These are phyloP conservation scores for Nidula microcarpa DNA, from an alignment of 768 basidiomycete genomes.

Conservation along the genomic window DNA sequence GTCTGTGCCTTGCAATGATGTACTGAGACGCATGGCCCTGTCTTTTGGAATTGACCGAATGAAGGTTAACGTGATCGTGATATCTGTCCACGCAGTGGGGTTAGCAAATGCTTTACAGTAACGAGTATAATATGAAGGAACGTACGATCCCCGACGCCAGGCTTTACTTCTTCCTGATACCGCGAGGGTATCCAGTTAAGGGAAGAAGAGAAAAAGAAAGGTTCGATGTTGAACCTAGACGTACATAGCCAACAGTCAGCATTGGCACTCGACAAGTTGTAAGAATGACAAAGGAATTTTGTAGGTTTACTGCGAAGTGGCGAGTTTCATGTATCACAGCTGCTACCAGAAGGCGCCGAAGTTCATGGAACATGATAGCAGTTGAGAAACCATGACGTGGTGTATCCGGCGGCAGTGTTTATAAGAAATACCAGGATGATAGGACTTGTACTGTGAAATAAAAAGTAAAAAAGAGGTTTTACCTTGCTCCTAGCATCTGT, in stretches of 20 bases:
- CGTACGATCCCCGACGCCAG: slow-evolving; percentile 50
- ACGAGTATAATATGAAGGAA: neutral
- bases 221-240: slow-evolving; percentile 53
- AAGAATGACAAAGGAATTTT: slow-evolving; percentile 49
- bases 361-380: no score
- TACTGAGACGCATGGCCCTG: slow-evolving; percentile 9
- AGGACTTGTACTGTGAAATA: neutral
- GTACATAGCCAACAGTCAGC: neutral
- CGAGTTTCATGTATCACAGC: slow-evolving; percentile 20
- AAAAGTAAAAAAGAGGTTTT: slow-evolving; percentile 5
- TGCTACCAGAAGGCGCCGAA: no score
- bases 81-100: slow-evolving; percentile 31
- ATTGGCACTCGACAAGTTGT: neutral
- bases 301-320: slow-evolving; percentile 36
- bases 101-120: neutral
- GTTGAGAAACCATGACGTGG: no score
- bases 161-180: slow-evolving; percentile 46
- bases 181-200: slow-evolving; percentile 67
- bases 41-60: slow-evolving; percentile 36
- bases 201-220: slow-evolving; percentile 66
- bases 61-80: slow-evolving; percentile 56
- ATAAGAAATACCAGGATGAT: neutral
- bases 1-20: slow-evolving; percentile 8
- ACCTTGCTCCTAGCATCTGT: slow-evolving; percentile 62
- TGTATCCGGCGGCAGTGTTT: slow-evolving; percentile 31